Percentiles rank a stretch among this genome's conserved stretches.
Evolutionary conservation across 2,329 filamentous ascomycete genomes (phyloP).

Genomic region (Huntiella moniliformis): DNA sequence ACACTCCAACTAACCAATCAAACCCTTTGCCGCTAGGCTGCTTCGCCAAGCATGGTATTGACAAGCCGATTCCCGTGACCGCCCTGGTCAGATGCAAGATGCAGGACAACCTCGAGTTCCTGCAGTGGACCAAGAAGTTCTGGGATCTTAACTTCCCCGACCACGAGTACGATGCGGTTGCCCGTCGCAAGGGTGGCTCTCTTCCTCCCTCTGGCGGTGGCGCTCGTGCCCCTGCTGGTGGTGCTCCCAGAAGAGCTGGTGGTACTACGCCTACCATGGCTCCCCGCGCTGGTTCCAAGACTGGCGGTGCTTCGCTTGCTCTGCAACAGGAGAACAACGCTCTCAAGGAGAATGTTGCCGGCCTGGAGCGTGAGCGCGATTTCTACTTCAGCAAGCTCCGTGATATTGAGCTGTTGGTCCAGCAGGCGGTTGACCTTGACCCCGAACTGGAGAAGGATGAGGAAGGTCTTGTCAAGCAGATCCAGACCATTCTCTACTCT

Average conservation of each 20-base stretch:
- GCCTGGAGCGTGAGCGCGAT: constrained; percentile 86
- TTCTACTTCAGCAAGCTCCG: constrained; percentile 99
- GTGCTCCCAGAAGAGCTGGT: constrained; percentile 31
- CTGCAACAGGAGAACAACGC: constrained; percentile 71
- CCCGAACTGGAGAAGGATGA: constrained; percentile 90
- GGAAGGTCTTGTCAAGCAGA: constrained; percentile 79
- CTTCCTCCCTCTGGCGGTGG: constrained; percentile 31
- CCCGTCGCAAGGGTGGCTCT: constrained; percentile 60
- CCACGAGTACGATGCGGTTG: constrained; percentile 84
- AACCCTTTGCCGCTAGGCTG: constrained; percentile 34
- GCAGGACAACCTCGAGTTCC: constrained; percentile 98
- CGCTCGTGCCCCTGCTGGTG: constrained; percentile 30
- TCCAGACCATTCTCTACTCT: constrained; percentile 91
- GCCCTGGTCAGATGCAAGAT: constrained; percentile 94
- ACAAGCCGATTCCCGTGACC: constrained; percentile 78
- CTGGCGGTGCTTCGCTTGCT: constrained; percentile 39
- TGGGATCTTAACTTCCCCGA: constrained; percentile 98
- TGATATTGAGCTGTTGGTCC: constrained; percentile 87
- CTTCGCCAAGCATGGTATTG: constrained; percentile 72
- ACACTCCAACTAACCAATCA: too few species aligned
- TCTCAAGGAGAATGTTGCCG: constrained; percentile 86
- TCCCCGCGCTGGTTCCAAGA: constrained; percentile 21
- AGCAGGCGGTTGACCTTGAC: constrained; percentile 81
- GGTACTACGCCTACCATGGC: constrained; percentile 45
- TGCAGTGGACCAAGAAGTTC: constrained; percentile 91